A percentile compares a stretch with the other conserved stretches of the same genome.
Conservation (phyloP, 495 filamentous ascomycete species). For the Penicillium arizonense region DNA sequence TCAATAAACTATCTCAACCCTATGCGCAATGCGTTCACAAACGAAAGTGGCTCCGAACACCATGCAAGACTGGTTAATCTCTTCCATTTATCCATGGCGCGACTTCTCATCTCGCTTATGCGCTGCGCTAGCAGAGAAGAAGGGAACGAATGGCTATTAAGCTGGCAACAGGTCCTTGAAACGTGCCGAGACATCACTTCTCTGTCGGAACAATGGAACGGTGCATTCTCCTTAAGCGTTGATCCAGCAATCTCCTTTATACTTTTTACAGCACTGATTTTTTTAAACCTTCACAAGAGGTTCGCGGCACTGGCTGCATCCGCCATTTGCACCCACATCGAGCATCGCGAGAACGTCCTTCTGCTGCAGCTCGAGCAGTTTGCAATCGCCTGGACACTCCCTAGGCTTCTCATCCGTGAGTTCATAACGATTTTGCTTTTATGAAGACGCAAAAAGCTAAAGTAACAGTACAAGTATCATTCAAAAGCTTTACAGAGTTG, state of each 20-base stretch:
- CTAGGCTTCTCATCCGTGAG: constrained; percentile 18
- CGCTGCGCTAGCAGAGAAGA: background rate
- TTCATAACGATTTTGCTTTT: background rate
- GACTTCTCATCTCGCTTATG: constrained; percentile 8
- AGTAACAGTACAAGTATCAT: constrained; percentile 7
- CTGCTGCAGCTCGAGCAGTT: constrained; percentile 16
- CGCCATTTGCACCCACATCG: constrained; percentile 3
- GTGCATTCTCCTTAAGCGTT: constrained; percentile 13
- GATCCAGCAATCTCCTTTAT: constrained; percentile 21
- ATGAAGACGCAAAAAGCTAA: background rate
- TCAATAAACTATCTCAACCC: constrained; percentile 16
- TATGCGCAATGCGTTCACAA: constrained; percentile 14
- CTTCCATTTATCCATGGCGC: constrained; percentile 14
- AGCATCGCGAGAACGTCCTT: constrained; percentile 12
- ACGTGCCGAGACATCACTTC: constrained; percentile 16
- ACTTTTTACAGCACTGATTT: constrained; percentile 16
- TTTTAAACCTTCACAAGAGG: constrained; percentile 18
- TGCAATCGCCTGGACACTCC: constrained; percentile 11
- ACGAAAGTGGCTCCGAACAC: constrained; percentile 12
- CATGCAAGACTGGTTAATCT: constrained; percentile 15
- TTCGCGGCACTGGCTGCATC: background rate
- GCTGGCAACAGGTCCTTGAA: constrained; percentile 18
- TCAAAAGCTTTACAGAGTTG: constrained; percentile 11
- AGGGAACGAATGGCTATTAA: constrained; percentile 8
- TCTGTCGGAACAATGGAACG: constrained; percentile 17